Evolutionary conservation across 768 basidiomycete genomes (phyloP).

Genomic region (Lentinula aciculospora): DNA sequence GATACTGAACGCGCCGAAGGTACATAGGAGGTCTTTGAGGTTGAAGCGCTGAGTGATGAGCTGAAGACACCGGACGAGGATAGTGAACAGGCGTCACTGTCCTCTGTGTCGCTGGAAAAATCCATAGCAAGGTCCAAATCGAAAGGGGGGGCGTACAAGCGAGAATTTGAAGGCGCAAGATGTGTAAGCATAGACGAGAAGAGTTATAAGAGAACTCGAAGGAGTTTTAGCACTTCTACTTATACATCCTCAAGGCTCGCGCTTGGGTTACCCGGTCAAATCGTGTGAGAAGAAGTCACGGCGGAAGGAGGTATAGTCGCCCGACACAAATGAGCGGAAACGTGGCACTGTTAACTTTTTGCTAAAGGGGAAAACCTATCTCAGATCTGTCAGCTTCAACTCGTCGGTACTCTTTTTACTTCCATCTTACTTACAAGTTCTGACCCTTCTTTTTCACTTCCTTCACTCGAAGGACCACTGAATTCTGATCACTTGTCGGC

Average conservation of each 20-base stretch:
- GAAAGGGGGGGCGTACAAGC: background rate
- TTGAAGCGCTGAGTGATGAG: conserved; percentile 29
- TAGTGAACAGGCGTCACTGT: conserved; percentile 40
- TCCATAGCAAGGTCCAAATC: conserved; percentile 1
- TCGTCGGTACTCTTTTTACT: background rate
- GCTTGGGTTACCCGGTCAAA: background rate
- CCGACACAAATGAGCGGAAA: background rate
- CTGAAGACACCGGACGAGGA: conserved; percentile 32
- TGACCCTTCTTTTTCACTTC: background rate
- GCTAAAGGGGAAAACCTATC: background rate
- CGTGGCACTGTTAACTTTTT: background rate
- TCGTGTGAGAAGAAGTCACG: conserved; percentile 3
- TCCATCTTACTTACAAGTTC: background rate
- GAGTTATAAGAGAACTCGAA: background rate
- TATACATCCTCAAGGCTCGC: conserved; percentile 4
- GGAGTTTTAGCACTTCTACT: background rate
- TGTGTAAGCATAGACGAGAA: background rate
- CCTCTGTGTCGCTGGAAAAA: conserved; percentile 35
- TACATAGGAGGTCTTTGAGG: conserved; percentile 55
- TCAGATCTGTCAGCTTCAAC: background rate
- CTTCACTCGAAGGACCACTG: background rate
- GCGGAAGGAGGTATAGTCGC: background rate
- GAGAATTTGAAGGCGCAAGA: background rate
- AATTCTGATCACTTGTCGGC: too few relatives aligned
- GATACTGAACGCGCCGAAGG: conserved; percentile 59